phyloP scores from a whole-genome alignment of 208 protist genomes.

The Vickermania spadyakhi region DNA sequence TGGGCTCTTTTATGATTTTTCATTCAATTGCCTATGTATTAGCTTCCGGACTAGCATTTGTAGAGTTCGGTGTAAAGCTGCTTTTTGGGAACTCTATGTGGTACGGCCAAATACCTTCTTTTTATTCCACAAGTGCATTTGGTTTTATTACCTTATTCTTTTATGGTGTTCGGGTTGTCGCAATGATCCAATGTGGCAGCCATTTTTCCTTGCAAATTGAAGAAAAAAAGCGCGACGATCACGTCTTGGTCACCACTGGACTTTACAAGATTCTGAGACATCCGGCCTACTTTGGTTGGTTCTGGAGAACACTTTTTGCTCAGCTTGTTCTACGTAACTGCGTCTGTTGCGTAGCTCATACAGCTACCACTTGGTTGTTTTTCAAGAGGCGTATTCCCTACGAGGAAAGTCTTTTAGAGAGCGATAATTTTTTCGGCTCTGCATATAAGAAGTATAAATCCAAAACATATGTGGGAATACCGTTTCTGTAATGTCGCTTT shows the following conservation, averaged over 20 bases:
- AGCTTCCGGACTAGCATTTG: constrained; percentile 26
- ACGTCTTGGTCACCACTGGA: constrained; percentile 85
- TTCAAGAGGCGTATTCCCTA: constrained; percentile 86
- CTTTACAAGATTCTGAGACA: constrained; percentile 90
- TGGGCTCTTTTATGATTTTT: constrained; percentile 76
- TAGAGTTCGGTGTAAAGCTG: constrained; percentile 71
- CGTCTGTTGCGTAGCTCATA: constrained; percentile 68
- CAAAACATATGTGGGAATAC: constrained; percentile 77
- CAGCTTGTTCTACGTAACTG: constrained; percentile 93
- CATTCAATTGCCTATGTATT: constrained; percentile 56
- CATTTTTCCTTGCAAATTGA: constrained; percentile 87
- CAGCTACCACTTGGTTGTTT: constrained; percentile 82
- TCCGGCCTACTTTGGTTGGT: constrained; percentile 96
- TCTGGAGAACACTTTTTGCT: constrained; percentile 85
- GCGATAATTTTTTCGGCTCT: constrained; percentile 83
- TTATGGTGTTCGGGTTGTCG: constrained; percentile 64
- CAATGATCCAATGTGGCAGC: constrained; percentile 69
- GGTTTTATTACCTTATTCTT: constrained; percentile 30
- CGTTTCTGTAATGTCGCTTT: constrained; percentile 46
- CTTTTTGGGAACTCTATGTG: constrained; percentile 60
- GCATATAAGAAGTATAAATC: constrained; percentile 75
- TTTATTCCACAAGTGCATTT: constrained; percentile 16
- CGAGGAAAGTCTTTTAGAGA: constrained; percentile 75
- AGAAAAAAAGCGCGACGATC: constrained; percentile 32
- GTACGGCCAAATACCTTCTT: constrained; percentile 2